These are phyloP conservation scores for Daldinia eschscholtzii DNA, from an alignment of 2,329 filamentous ascomycete genomes.

Conservation along the genomic window DNA sequence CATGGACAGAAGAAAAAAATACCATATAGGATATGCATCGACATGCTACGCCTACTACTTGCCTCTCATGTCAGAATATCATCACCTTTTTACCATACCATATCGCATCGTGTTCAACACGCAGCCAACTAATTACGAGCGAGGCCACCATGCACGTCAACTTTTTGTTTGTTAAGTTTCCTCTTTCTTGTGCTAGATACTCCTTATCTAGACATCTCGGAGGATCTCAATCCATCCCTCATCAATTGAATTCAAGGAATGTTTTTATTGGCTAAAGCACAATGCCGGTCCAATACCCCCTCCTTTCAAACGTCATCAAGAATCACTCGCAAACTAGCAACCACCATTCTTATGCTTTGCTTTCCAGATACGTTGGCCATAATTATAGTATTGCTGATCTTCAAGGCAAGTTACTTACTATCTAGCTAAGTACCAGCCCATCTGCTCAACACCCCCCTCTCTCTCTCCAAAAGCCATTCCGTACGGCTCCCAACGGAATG, in stretches of 20 bases:
- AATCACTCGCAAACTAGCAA: constrained; percentile 17
- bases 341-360: constrained; percentile 19
- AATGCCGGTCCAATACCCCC: constrained; percentile 33
- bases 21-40: not conserved
- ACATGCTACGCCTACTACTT: not conserved
- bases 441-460: not conserved
- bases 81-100: not conserved
- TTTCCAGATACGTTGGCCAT: constrained; percentile 7
- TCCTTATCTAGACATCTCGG: constrained; percentile 46
- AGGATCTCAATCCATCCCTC: constrained; percentile 37
- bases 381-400: constrained; percentile 14
- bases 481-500: not conserved
- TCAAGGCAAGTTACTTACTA: constrained; percentile 11
- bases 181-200: constrained; percentile 48
- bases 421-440: constrained; percentile 4
- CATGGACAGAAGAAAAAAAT: not conserved
- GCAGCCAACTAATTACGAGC: constrained; percentile 3
- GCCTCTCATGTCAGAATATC: not conserved
- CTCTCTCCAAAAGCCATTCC: constrained; percentile 1
- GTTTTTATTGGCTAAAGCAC: constrained; percentile 40
- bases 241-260: constrained; percentile 35
- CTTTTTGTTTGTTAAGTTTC: constrained; percentile 41
- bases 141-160: constrained; percentile 27
- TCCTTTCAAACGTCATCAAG: constrained; percentile 21
- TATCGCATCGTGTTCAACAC: not conserved